Conservation (phyloP, 345 rosid species). For the Syzygium oleosum region DNA sequence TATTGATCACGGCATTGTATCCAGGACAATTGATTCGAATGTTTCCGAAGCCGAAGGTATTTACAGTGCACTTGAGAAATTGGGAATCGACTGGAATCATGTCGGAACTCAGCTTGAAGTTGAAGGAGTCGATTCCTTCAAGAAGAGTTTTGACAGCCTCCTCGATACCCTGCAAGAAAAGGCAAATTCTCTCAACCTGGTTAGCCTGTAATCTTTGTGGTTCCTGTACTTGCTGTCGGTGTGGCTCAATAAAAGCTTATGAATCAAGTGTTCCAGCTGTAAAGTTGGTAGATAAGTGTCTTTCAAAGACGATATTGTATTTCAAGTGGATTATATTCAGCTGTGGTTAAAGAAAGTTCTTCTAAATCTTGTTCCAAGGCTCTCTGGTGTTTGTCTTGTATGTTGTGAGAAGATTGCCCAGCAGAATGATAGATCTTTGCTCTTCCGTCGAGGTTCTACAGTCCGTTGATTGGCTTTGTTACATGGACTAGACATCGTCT, state of each 20-base stretch:
- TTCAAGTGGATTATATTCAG: background rate
- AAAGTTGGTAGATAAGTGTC: background rate
- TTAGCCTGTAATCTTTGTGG: conserved; percentile 43
- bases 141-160: conserved; percentile 90
- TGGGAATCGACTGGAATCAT: conserved; percentile 80
- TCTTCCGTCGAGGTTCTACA: background rate
- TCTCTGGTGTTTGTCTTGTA: background rate
- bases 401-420: background rate
- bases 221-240: background rate
- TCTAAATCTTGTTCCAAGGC: background rate
- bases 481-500: background rate
- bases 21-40: conserved; percentile 84
- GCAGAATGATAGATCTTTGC: background rate
- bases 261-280: conserved; percentile 8
- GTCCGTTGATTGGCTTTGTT: background rate
- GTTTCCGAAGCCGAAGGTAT: conserved; percentile 93
- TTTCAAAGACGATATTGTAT: conserved; percentile 10
- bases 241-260: background rate
- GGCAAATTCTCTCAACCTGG: conserved; percentile 78
- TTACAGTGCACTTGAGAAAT: conserved; percentile 90
- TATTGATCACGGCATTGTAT: conserved; percentile 68
- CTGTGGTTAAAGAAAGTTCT: background rate
- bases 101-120: conserved; percentile 81
- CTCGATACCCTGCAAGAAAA: conserved; percentile 91
- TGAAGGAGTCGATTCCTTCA: conserved; percentile 92